Evolutionary conservation across 23 red algal genomes (phyloP).

Genomic region (Pyropia yezoensis): DNA sequence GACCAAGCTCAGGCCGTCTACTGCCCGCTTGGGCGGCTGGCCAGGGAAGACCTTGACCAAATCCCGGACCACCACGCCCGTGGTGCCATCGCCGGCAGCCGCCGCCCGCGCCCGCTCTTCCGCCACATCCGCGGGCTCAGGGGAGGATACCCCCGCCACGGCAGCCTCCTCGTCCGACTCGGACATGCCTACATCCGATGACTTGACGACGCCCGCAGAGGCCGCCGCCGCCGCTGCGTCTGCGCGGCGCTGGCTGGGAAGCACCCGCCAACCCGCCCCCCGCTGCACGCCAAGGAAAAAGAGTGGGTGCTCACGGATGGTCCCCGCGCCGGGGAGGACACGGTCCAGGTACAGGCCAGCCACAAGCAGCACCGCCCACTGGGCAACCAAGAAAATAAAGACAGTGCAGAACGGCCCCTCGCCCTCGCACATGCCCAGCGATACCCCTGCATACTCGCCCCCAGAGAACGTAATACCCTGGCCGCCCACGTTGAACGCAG

Average conservation of each 20-base stretch:
- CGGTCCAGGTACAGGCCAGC: slow-evolving; percentile 78
- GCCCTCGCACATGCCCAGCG: slow-evolving; percentile 73
- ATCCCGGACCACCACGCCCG: slow-evolving; percentile 45
- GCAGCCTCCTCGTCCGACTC: not conserved
- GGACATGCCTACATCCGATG: not conserved
- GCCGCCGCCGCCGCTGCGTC: not conserved
- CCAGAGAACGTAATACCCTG: slow-evolving; percentile 32
- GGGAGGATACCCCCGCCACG: not conserved
- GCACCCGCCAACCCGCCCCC: not conserved
- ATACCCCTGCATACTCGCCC: slow-evolving; percentile 17
- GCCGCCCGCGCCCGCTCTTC: slow-evolving; percentile 32
- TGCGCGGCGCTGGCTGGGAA: too few relatives aligned
- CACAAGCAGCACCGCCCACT: slow-evolving; percentile 50
- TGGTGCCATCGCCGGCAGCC: slow-evolving; percentile 4
- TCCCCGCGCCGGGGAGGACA: slow-evolving; percentile 35
- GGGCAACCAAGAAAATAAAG: slow-evolving; percentile 43
- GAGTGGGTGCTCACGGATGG: slow-evolving; percentile 61
- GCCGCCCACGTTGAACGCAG: slow-evolving; percentile 51
- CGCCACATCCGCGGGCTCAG: slow-evolving; percentile 13
- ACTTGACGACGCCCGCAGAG: not conserved
- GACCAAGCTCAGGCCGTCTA: slow-evolving; percentile 52
- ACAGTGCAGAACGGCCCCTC: slow-evolving; percentile 54
- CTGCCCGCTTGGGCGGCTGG: slow-evolving; percentile 43
- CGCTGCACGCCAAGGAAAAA: slow-evolving; percentile 68
- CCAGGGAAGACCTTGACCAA: slow-evolving; percentile 59